These are phyloP conservation scores for Globisporangium apiculatum DNA, from an alignment of 352 stramenopile species.

Conservation along the genomic window DNA sequence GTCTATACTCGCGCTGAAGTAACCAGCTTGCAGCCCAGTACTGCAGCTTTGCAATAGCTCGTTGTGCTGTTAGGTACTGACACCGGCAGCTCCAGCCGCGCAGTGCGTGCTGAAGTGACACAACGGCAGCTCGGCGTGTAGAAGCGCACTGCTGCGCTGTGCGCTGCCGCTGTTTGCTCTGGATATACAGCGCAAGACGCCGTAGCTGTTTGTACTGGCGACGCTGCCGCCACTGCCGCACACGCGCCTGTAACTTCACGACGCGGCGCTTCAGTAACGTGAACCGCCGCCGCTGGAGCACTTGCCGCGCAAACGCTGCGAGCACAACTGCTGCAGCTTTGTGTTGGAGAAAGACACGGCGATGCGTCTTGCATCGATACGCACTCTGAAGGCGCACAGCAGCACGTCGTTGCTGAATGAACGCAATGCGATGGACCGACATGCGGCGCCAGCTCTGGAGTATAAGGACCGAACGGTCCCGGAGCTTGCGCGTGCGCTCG, in stretches of 20 bases:
- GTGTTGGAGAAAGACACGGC: slow-evolving; percentile 35
- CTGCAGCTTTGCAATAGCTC: slow-evolving; percentile 28
- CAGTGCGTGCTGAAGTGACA: slow-evolving; percentile 40
- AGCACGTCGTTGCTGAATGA: slow-evolving; percentile 18
- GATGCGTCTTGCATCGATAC: slow-evolving; percentile 31
- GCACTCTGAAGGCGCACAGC: slow-evolving; percentile 39
- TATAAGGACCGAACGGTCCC: slow-evolving; percentile 22
- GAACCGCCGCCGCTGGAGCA: slow-evolving; percentile 59
- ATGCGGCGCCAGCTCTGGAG: slow-evolving; percentile 64
- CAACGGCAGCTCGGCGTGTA: slow-evolving; percentile 24
- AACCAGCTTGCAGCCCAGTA: slow-evolving; percentile 50
- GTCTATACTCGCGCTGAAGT: slow-evolving; percentile 34
- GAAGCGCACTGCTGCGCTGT: slow-evolving; percentile 16
- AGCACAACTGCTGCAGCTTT: slow-evolving; percentile 56
- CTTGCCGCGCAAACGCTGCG: slow-evolving; percentile 59
- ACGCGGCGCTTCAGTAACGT: slow-evolving; percentile 51
- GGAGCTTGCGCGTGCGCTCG: slow-evolving; percentile 50
- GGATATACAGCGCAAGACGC: slow-evolving; percentile 24
- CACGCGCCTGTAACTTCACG: slow-evolving; percentile 55
- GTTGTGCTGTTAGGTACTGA: slow-evolving; percentile 28
- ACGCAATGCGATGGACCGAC: slow-evolving; percentile 24
- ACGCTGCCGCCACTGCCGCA: slow-evolving; percentile 36
- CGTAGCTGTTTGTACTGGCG: slow-evolving; percentile 22
- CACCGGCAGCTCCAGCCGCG: slow-evolving; percentile 39
- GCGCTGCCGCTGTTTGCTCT: slow-evolving; percentile 38